Conservation (phyloP, 768 basidiomycete species). For the Termitomyces sp. region DNA sequence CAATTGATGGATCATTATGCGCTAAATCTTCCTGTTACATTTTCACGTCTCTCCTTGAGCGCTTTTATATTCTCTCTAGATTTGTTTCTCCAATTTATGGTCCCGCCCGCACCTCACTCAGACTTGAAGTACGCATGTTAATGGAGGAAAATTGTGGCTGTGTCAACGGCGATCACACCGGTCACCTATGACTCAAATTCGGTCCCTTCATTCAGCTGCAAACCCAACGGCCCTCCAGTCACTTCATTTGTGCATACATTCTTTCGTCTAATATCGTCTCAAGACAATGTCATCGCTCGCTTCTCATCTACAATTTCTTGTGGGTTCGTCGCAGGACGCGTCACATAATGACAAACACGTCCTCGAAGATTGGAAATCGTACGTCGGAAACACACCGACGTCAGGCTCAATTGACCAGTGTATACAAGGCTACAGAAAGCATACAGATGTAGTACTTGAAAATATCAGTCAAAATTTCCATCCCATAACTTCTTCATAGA, state of each 20-base stretch:
- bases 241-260: not conserved
- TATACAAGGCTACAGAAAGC: constrained; percentile 8
- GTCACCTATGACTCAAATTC: not conserved
- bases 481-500: constrained; percentile 4
- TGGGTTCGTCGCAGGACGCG: constrained; percentile 21
- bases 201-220: not conserved
- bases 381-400: constrained; percentile 5
- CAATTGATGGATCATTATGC: too few relatives aligned
- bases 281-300: constrained; percentile 1
- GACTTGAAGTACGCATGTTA: not conserved
- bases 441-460: constrained; percentile 1
- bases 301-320: constrained; percentile 26
- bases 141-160: not conserved
- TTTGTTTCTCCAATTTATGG: not conserved
- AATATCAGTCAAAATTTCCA: too few relatives aligned
- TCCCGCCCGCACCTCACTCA: not conserved
- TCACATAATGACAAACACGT: constrained; percentile 19
- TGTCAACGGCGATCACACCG: constrained; percentile 1
- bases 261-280: not conserved
- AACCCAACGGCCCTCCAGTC: too few relatives aligned
- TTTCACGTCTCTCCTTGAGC: not conserved
- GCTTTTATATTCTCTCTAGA: not conserved
- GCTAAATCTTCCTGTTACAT: not conserved
- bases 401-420: not conserved
- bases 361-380: constrained; percentile 29